These are phyloP conservation scores for Auricularia heimuer DNA, from an alignment of 768 basidiomycete species.

Conservation along the genomic window DNA sequence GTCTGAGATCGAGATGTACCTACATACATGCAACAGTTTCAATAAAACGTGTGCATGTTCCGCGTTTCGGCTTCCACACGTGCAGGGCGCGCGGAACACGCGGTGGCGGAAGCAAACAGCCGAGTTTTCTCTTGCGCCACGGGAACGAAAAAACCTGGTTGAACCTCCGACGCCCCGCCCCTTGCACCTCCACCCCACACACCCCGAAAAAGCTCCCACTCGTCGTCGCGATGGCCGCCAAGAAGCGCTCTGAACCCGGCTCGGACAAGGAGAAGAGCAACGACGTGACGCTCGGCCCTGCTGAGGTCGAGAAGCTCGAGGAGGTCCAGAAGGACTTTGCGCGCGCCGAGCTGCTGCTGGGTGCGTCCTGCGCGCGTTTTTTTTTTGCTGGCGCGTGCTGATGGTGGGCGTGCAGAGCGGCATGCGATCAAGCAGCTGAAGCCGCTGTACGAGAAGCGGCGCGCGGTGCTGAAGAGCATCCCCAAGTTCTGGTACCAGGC, in stretches of 20 bases:
- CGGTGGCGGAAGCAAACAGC: not conserved
- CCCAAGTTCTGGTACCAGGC: slow-evolving; percentile 72
- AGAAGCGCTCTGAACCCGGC: slow-evolving; percentile 73
- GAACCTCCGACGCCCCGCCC: too few relatives aligned
- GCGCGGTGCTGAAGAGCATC: slow-evolving; percentile 53
- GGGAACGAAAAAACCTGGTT: not conserved
- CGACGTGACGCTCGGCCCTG: slow-evolving; percentile 58
- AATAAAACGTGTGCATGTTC: too few relatives aligned
- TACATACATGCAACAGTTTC: too few relatives aligned
- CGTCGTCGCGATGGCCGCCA: slow-evolving; percentile 9
- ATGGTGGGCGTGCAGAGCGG: slow-evolving; percentile 39
- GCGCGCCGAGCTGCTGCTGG: slow-evolving; percentile 61
- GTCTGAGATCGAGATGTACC: not conserved
- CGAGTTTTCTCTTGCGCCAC: not conserved
- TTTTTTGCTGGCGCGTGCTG: not conserved
- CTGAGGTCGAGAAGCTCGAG: slow-evolving; percentile 60
- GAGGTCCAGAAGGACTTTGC: slow-evolving; percentile 58
- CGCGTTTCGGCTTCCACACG: not conserved
- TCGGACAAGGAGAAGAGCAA: slow-evolving; percentile 64
- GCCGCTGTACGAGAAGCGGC: slow-evolving; percentile 63
- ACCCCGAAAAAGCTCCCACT: not conserved
- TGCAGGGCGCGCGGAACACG: not conserved
- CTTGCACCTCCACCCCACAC: not conserved
- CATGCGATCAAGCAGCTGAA: slow-evolving; percentile 45
- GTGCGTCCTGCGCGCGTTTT: slow-evolving; percentile 25